These are phyloP conservation scores for Jaapia argillacea DNA, from an alignment of 768 basidiomycete species.

Conservation along the genomic window DNA sequence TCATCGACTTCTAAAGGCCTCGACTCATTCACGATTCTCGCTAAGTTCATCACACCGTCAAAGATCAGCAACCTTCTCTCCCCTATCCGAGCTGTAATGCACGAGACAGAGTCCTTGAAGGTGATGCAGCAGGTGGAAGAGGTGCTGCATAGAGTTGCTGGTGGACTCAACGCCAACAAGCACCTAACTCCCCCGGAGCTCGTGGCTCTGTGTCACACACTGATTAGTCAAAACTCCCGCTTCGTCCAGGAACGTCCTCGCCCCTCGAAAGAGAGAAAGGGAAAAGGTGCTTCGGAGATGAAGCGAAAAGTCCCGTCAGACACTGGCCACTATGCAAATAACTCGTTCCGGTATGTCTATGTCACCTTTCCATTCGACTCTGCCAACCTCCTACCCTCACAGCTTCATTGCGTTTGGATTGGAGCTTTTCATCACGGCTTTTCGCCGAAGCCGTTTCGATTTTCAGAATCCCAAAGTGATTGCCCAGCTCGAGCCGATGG, in stretches of 20 bases:
- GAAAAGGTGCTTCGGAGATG: constrained; percentile 64
- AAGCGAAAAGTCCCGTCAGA: constrained; percentile 53
- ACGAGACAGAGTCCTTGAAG: constrained; percentile 73
- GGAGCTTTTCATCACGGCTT: constrained; percentile 82
- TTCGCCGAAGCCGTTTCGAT: constrained; percentile 79
- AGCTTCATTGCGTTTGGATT: constrained; percentile 90
- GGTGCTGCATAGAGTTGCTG: constrained; percentile 70
- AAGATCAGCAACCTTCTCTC: constrained; percentile 68
- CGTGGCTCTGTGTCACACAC: constrained; percentile 75
- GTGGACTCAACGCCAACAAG: constrained; percentile 77
- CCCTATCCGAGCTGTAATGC: constrained; percentile 78
- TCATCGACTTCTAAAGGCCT: constrained; percentile 75
- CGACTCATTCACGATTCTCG: constrained; percentile 76
- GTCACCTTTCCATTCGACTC: constrained; percentile 1
- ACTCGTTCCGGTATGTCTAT: constrained; percentile 77
- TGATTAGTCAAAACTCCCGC: constrained; percentile 83
- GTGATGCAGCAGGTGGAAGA: constrained; percentile 83
- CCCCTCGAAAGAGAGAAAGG: constrained; percentile 26
- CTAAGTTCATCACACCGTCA: constrained; percentile 66
- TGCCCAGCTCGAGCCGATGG: constrained; percentile 80
- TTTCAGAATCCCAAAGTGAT: constrained; percentile 66
- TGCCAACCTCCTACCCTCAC: constrained; percentile 5
- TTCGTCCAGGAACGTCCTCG: constrained; percentile 60
- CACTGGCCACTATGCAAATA: constrained; percentile 68
- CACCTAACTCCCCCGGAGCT: constrained; percentile 61